phyloP scores from a whole-genome alignment of 2,329 filamentous ascomycete genomes.

The Lecanicillium sp. region DNA sequence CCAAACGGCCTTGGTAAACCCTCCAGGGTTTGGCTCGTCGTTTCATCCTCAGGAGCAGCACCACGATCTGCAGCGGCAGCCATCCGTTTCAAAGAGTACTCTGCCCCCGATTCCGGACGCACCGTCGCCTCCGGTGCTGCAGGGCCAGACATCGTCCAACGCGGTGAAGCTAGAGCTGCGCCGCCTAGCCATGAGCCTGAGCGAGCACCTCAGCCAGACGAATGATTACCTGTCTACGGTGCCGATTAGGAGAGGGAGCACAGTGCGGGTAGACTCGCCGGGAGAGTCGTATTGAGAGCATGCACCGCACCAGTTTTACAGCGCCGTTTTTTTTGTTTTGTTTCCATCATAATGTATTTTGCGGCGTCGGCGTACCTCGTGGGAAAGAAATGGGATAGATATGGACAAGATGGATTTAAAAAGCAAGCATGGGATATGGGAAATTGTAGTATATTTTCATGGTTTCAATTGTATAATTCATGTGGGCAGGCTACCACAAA shows the following conservation, averaged over 20 bases:
- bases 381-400: too few relatives aligned
- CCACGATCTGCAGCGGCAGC: slow-evolving; percentile 11
- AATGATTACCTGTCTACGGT: slow-evolving; percentile 36
- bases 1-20: slow-evolving; percentile 19
- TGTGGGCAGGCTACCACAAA: too few relatives aligned
- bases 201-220: slow-evolving; percentile 39
- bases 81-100: slow-evolving; percentile 11
- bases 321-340: too few relatives aligned
- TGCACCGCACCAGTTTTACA: background rate
- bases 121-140: slow-evolving; percentile 45
- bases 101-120: slow-evolving; percentile 34
- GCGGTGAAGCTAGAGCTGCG: slow-evolving; percentile 46
- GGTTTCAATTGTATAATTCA: too few relatives aligned
- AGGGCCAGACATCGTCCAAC: slow-evolving; percentile 41
- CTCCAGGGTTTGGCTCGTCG: slow-evolving; percentile 11
- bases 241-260: slow-evolving; percentile 26
- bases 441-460: too few relatives aligned
- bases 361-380: too few relatives aligned
- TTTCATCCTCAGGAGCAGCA: slow-evolving; percentile 14
- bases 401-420: too few relatives aligned
- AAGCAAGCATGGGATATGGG: too few relatives aligned
- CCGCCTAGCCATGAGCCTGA: slow-evolving; percentile 39
- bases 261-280: slow-evolving; percentile 19
- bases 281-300: slow-evolving; percentile 10
- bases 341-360: background rate